Base-by-base conservation (phyloP, 495 filamentous ascomycete genomes). In the Massariosphaeria phaeospora region DNA sequence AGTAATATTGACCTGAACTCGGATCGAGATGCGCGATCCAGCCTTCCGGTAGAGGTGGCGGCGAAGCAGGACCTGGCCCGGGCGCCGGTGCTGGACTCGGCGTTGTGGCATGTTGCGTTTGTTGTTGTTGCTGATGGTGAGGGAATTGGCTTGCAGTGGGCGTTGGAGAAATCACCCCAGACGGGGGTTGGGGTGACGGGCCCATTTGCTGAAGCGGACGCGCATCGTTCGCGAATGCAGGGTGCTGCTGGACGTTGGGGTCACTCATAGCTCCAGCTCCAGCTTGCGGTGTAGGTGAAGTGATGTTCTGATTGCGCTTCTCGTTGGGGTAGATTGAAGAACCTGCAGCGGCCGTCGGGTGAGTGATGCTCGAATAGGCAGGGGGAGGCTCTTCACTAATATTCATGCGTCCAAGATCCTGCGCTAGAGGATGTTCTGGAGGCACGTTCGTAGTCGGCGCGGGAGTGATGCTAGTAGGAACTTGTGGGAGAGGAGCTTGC, bases 11-110 rank as follows among this genome's bases (percentile, higher is more conserved):
- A 6, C 94, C 93, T 3, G 90, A 95, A 64, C 84, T 95, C 34
- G 86, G 85, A 66, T 98, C 93, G 6, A 97, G 76, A 65, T 97
- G 94, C 11, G 94, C 91, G 67, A 97, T 97, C 93, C 93, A 98
- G 9, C 94, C 93, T 67, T 97, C 94, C 12, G 93, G 93, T 10
- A 98, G 77, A 11, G 91, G 93, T 6, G 93, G 94, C 9, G 91
- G 93, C 23, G 86, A 89, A 24, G 83, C 78, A 24, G 87, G 87
- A 9, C 85, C 82, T 29, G 83, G 79, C 11, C 76, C 69, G 3
- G 82, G 73, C 3, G 74, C 73, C n/a, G 81, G 75, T 18, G 76
- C 41, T 71, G 72, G 44, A 67, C 59, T 61, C 73, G 76, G 42
- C 20, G 31, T 49, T 35, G 46, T 48, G 31, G 48, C 55, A 54